Base-by-base conservation (phyloP, 176 grass and related monocot genomes). In the Leersia perrieri region DNA sequence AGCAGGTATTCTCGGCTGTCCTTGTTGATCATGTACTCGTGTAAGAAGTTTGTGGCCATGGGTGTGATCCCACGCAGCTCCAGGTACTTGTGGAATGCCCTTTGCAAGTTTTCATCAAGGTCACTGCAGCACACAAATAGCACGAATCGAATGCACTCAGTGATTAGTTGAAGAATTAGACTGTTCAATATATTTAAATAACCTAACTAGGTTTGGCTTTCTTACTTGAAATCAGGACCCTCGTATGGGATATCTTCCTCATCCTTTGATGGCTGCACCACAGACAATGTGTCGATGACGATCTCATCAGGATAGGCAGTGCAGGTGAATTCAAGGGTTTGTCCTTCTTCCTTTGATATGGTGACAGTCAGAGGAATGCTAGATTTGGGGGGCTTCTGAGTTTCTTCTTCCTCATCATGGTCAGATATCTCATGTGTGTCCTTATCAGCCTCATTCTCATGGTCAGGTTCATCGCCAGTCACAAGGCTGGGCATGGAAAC, bases 21-120 rank as follows among this genome's bases (percentile, higher is more conserved):
- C 78, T 99, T 99, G 87, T 93, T 99, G 70, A 99, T 95, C 97
- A 99, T 95, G 84, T 91, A 99, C 70, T 90, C 87, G 0, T 99
- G 97, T 88, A 99, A 78, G 80, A 96, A 93, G 83, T 99, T 99
- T 66, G 90, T 99, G 1, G 92, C 91, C 82, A 85, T 65, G 3
- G 90, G 89, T 1, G 93, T 87, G 77, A 99, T 85, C 16, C 97
- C 97, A 9, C 92, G 81, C 30, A 99, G 80, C 41, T 99, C 93
- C 84, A 99, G 81, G 68, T 95, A 99, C 78, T 93, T 99, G 87
- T 92, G 87, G 71, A 99, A 95, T 23, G 93, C 97, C 83, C 80
- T 90, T 76, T 99, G 96, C 70, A 99, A 82, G 35, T 99, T 99
- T 82, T 93, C 93, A n/a, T 95, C 97, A 26, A 99, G 89, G 68